phyloP scores from a whole-genome alignment of 768 basidiomycete genomes.

The Bullera alba region DNA sequence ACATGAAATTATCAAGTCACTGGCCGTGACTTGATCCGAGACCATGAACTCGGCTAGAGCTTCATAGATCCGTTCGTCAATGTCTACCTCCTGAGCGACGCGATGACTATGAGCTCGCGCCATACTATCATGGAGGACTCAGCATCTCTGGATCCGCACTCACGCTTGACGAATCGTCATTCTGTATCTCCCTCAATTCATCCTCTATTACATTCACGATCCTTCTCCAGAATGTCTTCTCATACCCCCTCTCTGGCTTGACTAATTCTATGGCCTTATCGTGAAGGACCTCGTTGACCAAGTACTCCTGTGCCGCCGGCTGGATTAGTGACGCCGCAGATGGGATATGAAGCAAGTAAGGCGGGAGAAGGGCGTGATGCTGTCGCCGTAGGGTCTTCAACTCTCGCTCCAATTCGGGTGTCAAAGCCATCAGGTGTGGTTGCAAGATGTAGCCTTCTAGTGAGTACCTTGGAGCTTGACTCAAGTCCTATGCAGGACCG shows the following conservation, averaged over 20 bases:
- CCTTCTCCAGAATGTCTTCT: slow-evolving; percentile 20
- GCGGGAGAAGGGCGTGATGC: slow-evolving; percentile 29
- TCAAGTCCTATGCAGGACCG: no score
- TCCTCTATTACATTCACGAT: slow-evolving; percentile 16
- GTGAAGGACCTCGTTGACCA: slow-evolving; percentile 16
- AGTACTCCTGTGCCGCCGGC: slow-evolving; percentile 5
- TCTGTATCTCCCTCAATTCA: slow-evolving; percentile 9
- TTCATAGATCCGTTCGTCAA: slow-evolving; percentile 38
- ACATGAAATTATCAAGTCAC: neutral
- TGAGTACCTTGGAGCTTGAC: no score
- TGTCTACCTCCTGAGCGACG: slow-evolving; percentile 13
- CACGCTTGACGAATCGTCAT: slow-evolving; percentile 12
- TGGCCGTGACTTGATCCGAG: neutral
- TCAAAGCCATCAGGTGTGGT: no score
- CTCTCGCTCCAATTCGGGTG: no score
- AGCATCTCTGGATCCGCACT: neutral
- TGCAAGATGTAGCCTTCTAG: no score
- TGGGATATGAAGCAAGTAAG: slow-evolving; percentile 17
- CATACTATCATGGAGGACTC: neutral
- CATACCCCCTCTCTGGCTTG: slow-evolving; percentile 16
- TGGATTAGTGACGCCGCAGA: slow-evolving; percentile 3
- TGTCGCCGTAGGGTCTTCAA: slow-evolving; percentile 20
- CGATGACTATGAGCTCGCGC: neutral
- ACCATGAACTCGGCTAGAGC: slow-evolving; percentile 32
- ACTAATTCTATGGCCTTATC: neutral